phyloP scores from a whole-genome alignment of 2,329 filamentous ascomycete genomes.

The Plenodomus lindquistii region DNA sequence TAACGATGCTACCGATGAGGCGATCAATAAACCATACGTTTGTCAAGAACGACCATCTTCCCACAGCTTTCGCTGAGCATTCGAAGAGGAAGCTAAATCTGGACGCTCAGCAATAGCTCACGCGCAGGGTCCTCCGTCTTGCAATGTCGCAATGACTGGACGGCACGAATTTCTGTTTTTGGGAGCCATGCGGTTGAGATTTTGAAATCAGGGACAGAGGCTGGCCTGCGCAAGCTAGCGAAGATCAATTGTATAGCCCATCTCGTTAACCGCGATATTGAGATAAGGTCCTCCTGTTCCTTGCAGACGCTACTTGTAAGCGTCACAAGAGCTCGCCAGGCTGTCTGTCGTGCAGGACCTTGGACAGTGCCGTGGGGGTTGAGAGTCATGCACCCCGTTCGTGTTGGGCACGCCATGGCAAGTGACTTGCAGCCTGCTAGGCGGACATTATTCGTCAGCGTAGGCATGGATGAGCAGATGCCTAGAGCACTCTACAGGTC shows the following conservation, averaged over 20 bases:
- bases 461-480: slow-evolving; percentile 2
- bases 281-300: slow-evolving; percentile 28
- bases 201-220: neutral
- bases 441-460: slow-evolving; percentile 10
- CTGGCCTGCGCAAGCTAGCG: neutral
- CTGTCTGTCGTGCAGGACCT: slow-evolving; percentile 16
- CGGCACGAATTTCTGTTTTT: slow-evolving; percentile 17
- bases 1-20: too few relatives aligned
- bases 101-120: slow-evolving; percentile 2
- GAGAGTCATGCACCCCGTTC: slow-evolving; percentile 13
- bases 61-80: neutral
- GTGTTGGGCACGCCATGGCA: slow-evolving; percentile 18
- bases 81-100: slow-evolving; percentile 12
- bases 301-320: slow-evolving; percentile 24
- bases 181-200: slow-evolving; percentile 9
- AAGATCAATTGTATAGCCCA: neutral
- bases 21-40: neutral
- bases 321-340: slow-evolving; percentile 18
- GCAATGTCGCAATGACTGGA: slow-evolving; percentile 22
- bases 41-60: neutral
- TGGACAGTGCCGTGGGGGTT: slow-evolving; percentile 34
- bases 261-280: slow-evolving; percentile 11
- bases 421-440: slow-evolving; percentile 32
- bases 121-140: slow-evolving; percentile 20
- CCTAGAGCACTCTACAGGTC: slow-evolving; percentile 16